phyloP scores from a whole-genome alignment of 1,284 basidiomycete species.

The Moesziomyces aphidis region DNA sequence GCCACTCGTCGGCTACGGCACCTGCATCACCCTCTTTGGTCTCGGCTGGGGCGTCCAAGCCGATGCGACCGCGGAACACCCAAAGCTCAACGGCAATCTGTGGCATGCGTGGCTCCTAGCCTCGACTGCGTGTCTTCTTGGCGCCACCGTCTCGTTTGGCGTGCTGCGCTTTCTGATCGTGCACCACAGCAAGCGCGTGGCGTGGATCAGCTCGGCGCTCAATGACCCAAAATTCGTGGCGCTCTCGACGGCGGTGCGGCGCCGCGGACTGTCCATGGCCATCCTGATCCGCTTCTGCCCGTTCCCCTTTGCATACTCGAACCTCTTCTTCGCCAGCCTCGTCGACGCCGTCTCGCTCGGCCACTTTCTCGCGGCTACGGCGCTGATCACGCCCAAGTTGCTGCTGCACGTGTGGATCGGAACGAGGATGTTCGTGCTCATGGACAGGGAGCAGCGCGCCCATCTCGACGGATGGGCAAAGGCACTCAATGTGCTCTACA shows the following conservation, averaged over 20 bases:
- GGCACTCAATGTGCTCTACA: conserved; percentile 45
- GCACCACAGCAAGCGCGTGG: conserved; percentile 25
- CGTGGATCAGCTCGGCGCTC: conserved; percentile 29
- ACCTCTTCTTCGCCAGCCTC: conserved; percentile 42
- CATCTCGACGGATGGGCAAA: conserved; percentile 41
- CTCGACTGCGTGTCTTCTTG: conserved; percentile 50
- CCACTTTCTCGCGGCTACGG: conserved; percentile 57
- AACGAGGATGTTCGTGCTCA: conserved; percentile 55
- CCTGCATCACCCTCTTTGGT: conserved; percentile 57
- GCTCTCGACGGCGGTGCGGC: conserved; percentile 54
- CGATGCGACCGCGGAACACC: conserved; percentile 9
- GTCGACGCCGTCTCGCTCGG: conserved; percentile 48
- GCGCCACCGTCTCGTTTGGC: conserved; percentile 48
- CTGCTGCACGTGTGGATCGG: conserved; percentile 64
- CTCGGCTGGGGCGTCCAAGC: conserved; percentile 54
- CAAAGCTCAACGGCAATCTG: conserved; percentile 23
- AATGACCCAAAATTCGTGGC: conserved; percentile 53
- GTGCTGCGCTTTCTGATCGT: conserved; percentile 35
- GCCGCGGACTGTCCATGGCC: conserved; percentile 52
- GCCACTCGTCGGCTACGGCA: conserved; percentile 61
- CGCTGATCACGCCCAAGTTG: conserved; percentile 61
- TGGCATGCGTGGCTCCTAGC: conserved; percentile 56
- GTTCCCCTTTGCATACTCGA: conserved; percentile 58
- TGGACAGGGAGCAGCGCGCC: conserved; percentile 48
- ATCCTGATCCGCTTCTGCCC: conserved; percentile 63